Conservation (phyloP, 2,329 filamentous ascomycete genomes). For the Talaromyces sp. region DNA sequence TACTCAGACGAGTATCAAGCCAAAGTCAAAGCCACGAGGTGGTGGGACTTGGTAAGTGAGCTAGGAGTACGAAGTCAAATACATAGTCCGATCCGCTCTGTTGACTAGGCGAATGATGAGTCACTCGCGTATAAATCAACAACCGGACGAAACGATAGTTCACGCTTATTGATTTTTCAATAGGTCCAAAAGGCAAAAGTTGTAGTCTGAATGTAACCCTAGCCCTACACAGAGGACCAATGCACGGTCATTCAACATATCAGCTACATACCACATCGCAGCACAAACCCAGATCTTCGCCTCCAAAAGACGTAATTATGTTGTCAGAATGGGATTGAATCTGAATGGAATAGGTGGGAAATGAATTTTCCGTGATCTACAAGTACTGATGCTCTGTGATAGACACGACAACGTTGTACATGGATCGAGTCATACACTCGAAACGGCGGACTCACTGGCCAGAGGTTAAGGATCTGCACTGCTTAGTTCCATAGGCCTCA, state of each 20-base stretch:
- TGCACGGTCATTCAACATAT: not conserved
- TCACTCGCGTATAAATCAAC: not conserved
- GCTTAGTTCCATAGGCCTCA: not conserved
- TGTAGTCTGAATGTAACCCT: slow-evolving; percentile 5
- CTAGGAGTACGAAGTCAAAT: not conserved
- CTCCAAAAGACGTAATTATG: not conserved
- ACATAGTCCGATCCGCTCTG: not conserved
- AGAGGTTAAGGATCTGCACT: not conserved
- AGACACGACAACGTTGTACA: not conserved
- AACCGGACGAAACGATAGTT: not conserved
- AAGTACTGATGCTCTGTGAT: not conserved
- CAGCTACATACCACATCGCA: not conserved
- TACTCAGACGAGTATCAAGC: not conserved
- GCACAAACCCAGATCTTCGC: not conserved
- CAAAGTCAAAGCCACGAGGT: slow-evolving; percentile 12
- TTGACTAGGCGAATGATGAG: not conserved
- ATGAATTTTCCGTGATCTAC: not conserved
- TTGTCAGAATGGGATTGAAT: not conserved
- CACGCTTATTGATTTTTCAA: not conserved
- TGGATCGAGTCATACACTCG: not conserved
- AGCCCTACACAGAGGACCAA: slow-evolving; percentile 5
- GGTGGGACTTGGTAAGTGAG: not conserved
- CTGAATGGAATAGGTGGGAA: not conserved
- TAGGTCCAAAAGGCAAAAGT: not conserved
- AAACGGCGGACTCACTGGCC: not conserved